Evolutionary conservation across 208 protist species (phyloP), one percentile per base, ranked within the genome.

Genomic region (Trypanosoma lewisi): DNA sequence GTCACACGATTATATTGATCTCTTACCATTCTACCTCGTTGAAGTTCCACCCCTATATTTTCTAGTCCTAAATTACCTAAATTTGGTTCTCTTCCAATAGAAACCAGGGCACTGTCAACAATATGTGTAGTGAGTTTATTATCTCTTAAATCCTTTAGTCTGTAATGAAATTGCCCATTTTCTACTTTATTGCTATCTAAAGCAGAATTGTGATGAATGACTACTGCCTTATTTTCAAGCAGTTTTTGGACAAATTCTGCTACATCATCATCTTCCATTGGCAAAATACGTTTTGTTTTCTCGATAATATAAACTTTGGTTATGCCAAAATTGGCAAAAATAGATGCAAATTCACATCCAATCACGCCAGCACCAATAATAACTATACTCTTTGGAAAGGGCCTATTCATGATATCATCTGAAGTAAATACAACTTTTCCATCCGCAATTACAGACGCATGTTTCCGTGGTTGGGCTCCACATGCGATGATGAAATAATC

Each of bases 311-410:
- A 85, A 16, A 97, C 91, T 48, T 87, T 50, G 8, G 89, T 97
- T 50, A 82, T 62, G 36, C 82, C 85, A 63, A 97, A 93, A 60
- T 97, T 95, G 11, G 87, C 87, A 67, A 87, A 95, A 66, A 97
- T 97, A 11, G 87, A 83, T 0, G 91, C 89, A 66, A 97, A 97
- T 47, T 97, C 91, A 56, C 91, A 97, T 19, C 91, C 91, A 68
- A 97, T 95, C 19, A 95, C 89, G 66, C 91, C 91, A 5, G 91
- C 91, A 39, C 91, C 91, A 34, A 97, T 95, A 62, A 97, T 92
- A 28, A 94, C 87, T 42, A 93, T 76, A 44, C 86, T 94, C 66
- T 89, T 91, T 0, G 91, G 91, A 61, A 97, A 86, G 16, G 80
- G 77, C 49, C 91, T 71, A 27, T 63, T 50, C 85, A 95, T 94